These are phyloP conservation scores for Metarhizium humberi DNA, from an alignment of 2,329 filamentous ascomycete species.

Conservation along the genomic window DNA sequence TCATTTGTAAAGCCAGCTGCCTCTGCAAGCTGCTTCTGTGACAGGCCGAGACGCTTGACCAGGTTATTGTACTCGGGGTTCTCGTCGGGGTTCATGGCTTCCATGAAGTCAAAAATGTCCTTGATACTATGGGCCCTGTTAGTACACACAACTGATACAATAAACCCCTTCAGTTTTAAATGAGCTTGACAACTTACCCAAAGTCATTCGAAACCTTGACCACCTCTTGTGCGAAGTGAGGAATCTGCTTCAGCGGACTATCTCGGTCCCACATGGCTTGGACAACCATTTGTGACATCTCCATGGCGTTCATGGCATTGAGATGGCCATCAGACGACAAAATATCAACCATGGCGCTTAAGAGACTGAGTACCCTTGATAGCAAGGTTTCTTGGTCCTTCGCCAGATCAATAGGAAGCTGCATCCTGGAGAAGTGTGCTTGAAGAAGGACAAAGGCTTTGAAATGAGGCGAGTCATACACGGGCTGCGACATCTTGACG, in stretches of 20 bases:
- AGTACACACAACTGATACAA: slow-evolving; percentile 13
- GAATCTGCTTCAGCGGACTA: slow-evolving; percentile 93
- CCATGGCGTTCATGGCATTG: slow-evolving; percentile 98
- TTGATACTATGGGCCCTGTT: slow-evolving; percentile 53
- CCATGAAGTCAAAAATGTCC: slow-evolving; percentile 97
- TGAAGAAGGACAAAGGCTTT: slow-evolving; percentile 97
- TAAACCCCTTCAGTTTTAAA: neutral
- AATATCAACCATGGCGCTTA: slow-evolving; percentile 90
- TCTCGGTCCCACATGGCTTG: slow-evolving; percentile 99
- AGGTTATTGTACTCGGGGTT: slow-evolving; percentile 73
- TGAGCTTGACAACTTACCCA: slow-evolving; percentile 41
- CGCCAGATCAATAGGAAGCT: slow-evolving; percentile 86
- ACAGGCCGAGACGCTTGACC: slow-evolving; percentile 68
- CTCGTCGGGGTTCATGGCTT: slow-evolving; percentile 93
- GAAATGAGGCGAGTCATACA: slow-evolving; percentile 92
- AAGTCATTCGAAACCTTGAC: slow-evolving; percentile 75
- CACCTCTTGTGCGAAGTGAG: slow-evolving; percentile 78
- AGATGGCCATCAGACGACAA: slow-evolving; percentile 91
- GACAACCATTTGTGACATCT: slow-evolving; percentile 98
- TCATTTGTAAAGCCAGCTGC: slow-evolving; percentile 94
- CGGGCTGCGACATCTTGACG: slow-evolving; percentile 84
- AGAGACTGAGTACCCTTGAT: slow-evolving; percentile 72
- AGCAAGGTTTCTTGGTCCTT: slow-evolving; percentile 92
- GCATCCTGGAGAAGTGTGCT: slow-evolving; percentile 95
- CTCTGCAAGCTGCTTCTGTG: slow-evolving; percentile 72